Evolutionary conservation across 805 yeast species (phyloP).

Genomic region (Barnettozyma sucrosica): DNA sequence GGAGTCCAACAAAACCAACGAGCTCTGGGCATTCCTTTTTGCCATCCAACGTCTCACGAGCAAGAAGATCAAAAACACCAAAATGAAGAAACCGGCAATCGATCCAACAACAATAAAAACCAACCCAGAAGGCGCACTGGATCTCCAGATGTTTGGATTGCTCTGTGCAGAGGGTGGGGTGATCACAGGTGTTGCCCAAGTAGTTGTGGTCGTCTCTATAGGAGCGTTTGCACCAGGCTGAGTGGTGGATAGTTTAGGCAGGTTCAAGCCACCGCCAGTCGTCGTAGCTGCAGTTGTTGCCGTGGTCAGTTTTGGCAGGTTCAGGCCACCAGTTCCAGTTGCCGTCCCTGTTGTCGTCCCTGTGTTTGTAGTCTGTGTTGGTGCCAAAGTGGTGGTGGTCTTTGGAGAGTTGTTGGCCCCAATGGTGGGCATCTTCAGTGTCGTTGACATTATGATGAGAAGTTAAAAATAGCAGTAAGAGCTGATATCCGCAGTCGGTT

Average conservation of each 20-base stretch:
- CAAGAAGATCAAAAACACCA: constrained; percentile 49
- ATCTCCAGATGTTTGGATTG: constrained; percentile 59
- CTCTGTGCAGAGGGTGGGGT: constrained; percentile 48
- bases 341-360: neutral
- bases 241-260: neutral
- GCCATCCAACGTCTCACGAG: constrained; percentile 42
- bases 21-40: constrained; percentile 44
- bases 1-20: constrained; percentile 26
- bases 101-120: constrained; percentile 81
- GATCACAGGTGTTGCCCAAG: constrained; percentile 29
- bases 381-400: neutral
- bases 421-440: neutral
- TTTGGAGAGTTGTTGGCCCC: neutral
- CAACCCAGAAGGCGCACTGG: constrained; percentile 61
- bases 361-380: neutral
- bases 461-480: neutral
- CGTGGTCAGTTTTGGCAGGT: neutral
- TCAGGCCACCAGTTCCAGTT: neutral
- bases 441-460: neutral
- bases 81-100: constrained; percentile 51
- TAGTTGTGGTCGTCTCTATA: constrained; percentile 13
- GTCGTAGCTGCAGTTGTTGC: neutral
- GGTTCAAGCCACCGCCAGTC: neutral
- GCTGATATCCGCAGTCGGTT: neutral
- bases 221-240: neutral